Evolutionary conservation across 257 asterid genomes (phyloP).

Genomic region (Lycium ferocissimum): DNA sequence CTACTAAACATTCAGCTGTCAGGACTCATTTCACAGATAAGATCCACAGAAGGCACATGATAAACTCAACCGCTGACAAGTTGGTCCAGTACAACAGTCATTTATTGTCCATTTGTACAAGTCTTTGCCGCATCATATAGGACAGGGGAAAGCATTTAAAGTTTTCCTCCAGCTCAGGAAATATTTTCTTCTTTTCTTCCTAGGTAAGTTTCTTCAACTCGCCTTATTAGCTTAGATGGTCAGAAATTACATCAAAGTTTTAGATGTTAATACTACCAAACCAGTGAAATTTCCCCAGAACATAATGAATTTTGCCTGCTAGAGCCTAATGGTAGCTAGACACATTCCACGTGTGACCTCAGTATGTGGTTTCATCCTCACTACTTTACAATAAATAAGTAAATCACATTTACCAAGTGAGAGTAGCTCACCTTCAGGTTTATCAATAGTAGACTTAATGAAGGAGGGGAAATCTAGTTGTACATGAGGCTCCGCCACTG

Average conservation of each 20-base stretch:
- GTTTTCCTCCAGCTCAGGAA: background rate
- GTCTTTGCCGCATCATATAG: background rate
- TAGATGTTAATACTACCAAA: background rate
- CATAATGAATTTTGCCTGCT: background rate
- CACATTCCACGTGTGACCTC: background rate
- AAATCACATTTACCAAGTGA: background rate
- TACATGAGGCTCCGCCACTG: slow-evolving; percentile 36
- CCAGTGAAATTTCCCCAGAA: background rate
- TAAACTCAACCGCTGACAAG: slow-evolving; percentile 3
- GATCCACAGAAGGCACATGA: slow-evolving; percentile 18
- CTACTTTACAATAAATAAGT: background rate
- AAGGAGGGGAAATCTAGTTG: slow-evolving; percentile 55
- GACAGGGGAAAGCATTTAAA: background rate
- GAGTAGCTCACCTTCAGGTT: slow-evolving; percentile 60
- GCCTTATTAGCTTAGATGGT: background rate
- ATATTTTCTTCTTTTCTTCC: background rate
- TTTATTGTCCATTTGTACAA: slow-evolving; percentile 4
- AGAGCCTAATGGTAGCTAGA: background rate
- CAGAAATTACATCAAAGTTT: background rate
- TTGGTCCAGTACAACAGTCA: background rate
- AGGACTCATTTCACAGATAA: background rate
- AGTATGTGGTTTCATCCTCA: background rate
- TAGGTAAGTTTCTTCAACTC: background rate
- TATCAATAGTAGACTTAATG: slow-evolving; percentile 58
- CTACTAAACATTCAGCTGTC: background rate